Evolutionary conservation across 2,329 filamentous ascomycete species (phyloP).

Genomic region (Ceratocystis alfenasii): DNA sequence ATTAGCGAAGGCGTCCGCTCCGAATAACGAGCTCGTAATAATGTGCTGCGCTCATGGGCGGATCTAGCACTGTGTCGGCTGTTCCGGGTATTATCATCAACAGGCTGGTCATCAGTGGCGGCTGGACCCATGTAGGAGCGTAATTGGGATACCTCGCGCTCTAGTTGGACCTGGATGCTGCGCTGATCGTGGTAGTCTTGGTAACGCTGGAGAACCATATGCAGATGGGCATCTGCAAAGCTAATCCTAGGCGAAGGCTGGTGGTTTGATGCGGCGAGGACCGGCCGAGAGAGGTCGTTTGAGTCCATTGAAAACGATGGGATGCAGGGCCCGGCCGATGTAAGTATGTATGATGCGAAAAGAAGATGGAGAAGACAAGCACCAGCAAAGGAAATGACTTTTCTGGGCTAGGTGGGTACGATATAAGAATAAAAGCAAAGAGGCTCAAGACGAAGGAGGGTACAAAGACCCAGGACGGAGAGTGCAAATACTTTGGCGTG

Average conservation of each 20-base stretch:
- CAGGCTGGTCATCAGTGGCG: background rate
- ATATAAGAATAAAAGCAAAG: background rate
- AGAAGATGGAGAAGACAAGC: too few relatives aligned
- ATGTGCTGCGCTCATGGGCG: slow-evolving; percentile 1
- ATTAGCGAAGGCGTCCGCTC: slow-evolving; percentile 16
- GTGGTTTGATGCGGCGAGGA: background rate
- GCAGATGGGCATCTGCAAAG: slow-evolving; percentile 13
- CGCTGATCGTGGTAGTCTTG: slow-evolving; percentile 19
- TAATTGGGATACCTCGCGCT: slow-evolving; percentile 16
- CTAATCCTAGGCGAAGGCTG: background rate
- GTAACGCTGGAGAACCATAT: slow-evolving; percentile 19
- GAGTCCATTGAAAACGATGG: slow-evolving; percentile 6
- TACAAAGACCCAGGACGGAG: background rate
- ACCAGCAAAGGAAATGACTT: too few relatives aligned
- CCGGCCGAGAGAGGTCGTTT: slow-evolving; percentile 1
- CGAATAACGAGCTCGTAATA: slow-evolving; percentile 9
- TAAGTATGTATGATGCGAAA: too few relatives aligned
- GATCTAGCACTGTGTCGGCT: background rate
- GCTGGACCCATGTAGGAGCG: slow-evolving; percentile 1
- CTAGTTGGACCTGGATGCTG: slow-evolving; percentile 8
- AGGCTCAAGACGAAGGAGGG: background rate
- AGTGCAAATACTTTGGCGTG: background rate
- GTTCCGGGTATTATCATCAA: background rate
- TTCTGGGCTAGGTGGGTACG: background rate
- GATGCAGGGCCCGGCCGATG: too few relatives aligned